Evolutionary conservation across 306 rosid species (phyloP).

Genomic region (Lathyrus aphaca): DNA sequence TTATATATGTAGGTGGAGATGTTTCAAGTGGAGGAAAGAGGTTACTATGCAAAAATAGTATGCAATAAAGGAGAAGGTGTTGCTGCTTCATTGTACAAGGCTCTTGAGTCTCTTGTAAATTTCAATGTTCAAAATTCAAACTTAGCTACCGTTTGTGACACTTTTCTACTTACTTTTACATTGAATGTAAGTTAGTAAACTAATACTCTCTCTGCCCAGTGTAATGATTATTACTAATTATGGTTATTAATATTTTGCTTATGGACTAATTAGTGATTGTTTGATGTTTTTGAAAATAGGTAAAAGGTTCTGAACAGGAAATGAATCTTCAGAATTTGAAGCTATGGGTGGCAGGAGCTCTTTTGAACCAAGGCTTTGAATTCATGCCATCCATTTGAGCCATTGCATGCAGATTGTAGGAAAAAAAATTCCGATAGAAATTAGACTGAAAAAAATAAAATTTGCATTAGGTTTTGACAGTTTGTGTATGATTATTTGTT

Average conservation of each 20-base stretch:
- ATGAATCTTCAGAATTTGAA: slow-evolving; percentile 78
- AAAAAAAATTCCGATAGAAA: no score
- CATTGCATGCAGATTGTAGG: slow-evolving; percentile 4
- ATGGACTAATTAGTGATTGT: not conserved
- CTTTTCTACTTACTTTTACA: slow-evolving; percentile 63
- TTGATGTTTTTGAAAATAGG: slow-evolving; percentile 55
- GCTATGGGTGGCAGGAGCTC: slow-evolving; percentile 90
- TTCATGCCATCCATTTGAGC: slow-evolving; percentile 46
- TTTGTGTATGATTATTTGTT: not conserved
- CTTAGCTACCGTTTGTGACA: slow-evolving; percentile 59
- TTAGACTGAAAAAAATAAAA: not conserved
- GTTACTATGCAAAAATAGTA: slow-evolving; percentile 66
- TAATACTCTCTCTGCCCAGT: not conserved
- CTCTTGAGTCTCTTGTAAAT: slow-evolving; percentile 72
- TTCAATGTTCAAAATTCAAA: slow-evolving; percentile 75
- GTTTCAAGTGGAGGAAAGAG: slow-evolving; percentile 85
- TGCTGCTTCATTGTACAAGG: slow-evolving; percentile 66
- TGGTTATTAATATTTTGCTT: not conserved
- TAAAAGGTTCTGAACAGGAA: slow-evolving; percentile 57
- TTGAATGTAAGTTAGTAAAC: slow-evolving; percentile 51
- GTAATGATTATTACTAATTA: not conserved
- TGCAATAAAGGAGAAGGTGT: slow-evolving; percentile 70
- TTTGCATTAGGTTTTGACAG: not conserved
- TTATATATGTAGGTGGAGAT: slow-evolving; percentile 62
- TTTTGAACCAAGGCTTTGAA: slow-evolving; percentile 83